phyloP scores from a whole-genome alignment of 768 basidiomycete genomes.

The Butyriboletus loyo region DNA sequence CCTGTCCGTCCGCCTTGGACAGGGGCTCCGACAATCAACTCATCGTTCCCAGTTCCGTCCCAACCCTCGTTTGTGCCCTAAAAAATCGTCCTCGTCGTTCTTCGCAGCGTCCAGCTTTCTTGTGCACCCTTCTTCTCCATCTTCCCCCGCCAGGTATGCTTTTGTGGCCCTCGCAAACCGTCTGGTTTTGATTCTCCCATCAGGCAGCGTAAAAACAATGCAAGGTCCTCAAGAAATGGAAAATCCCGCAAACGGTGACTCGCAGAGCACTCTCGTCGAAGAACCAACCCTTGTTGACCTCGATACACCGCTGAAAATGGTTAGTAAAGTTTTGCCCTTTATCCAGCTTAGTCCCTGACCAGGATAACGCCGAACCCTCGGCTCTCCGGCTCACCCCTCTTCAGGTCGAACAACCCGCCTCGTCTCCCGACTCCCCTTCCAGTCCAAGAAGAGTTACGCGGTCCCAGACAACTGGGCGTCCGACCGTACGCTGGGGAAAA shows the following conservation, averaged over 20 bases:
- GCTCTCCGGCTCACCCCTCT: constrained; percentile 19
- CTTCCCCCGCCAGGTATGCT: constrained; percentile 14
- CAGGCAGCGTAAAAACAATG: constrained; percentile 33
- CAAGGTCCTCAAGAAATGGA: constrained; percentile 19
- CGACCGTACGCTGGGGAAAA: constrained; percentile 34
- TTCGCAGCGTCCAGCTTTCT: constrained; percentile 1
- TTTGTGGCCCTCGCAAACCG: background rate
- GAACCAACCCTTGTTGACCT: constrained; percentile 29
- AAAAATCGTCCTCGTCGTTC: constrained; percentile 16
- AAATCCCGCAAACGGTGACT: constrained; percentile 17
- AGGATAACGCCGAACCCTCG: constrained; percentile 28
- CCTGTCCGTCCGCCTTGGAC: constrained; percentile 34
- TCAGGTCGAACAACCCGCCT: constrained; percentile 19
- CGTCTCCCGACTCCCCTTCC: constrained; percentile 27
- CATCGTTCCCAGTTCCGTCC: constrained; percentile 21
- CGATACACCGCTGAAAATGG: constrained; percentile 27
- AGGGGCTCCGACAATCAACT: constrained; percentile 38
- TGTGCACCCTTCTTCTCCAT: background rate
- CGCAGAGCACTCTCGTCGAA: constrained; percentile 4
- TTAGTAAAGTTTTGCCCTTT: constrained; percentile 29
- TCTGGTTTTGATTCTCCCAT: constrained; percentile 28
- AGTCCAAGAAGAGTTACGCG: constrained; percentile 29
- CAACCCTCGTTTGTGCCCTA: constrained; percentile 7
- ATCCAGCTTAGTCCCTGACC: constrained; percentile 28
- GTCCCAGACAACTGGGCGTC: constrained; percentile 34